Percentiles rank a stretch among this genome's conserved stretches.
These are phyloP conservation scores for Aspergillus udagawae DNA, from an alignment of 2,329 filamentous ascomycete species.

Conservation along the genomic window DNA sequence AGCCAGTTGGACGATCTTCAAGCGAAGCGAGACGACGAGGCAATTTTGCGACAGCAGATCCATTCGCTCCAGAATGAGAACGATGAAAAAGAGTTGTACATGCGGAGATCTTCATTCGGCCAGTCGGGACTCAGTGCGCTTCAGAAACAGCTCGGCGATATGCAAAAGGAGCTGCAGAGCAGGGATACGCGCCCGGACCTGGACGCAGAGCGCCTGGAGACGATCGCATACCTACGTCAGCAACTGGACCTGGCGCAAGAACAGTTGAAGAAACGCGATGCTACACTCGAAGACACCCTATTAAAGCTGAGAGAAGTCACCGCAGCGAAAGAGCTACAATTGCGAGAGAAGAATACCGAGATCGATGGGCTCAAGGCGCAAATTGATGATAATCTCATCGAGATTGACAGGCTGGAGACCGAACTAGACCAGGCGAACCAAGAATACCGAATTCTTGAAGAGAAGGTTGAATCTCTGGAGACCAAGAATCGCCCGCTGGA, in stretches of 20 bases:
- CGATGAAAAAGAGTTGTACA: slow-evolving; percentile 21
- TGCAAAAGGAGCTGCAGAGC: slow-evolving; percentile 30
- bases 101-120: slow-evolving; percentile 20
- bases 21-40: slow-evolving; percentile 19
- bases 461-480: slow-evolving; percentile 31
- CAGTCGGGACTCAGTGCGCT: slow-evolving; percentile 21
- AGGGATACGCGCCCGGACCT: slow-evolving; percentile 18
- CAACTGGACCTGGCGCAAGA: slow-evolving; percentile 31
- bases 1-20: slow-evolving; percentile 25
- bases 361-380: slow-evolving; percentile 35
- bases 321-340: slow-evolving; percentile 28
- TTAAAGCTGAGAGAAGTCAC: slow-evolving; percentile 31
- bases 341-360: slow-evolving; percentile 33
- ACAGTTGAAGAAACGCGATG: slow-evolving; percentile 33
- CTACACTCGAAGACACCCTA: slow-evolving; percentile 30
- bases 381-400: slow-evolving; percentile 30
- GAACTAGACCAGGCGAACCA: slow-evolving; percentile 30
- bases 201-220: slow-evolving; percentile 28
- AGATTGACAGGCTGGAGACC: slow-evolving; percentile 33
- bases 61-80: slow-evolving; percentile 25
- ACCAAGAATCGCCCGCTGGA: slow-evolving; percentile 34
- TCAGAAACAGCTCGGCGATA: slow-evolving; percentile 27
- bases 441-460: slow-evolving; percentile 32
- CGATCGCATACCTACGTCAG: slow-evolving; percentile 29
- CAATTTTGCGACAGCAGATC: slow-evolving; percentile 26